Evolutionary conservation across 176 grass and related monocot species (phyloP).

Genomic region (Bromus sterilis): DNA sequence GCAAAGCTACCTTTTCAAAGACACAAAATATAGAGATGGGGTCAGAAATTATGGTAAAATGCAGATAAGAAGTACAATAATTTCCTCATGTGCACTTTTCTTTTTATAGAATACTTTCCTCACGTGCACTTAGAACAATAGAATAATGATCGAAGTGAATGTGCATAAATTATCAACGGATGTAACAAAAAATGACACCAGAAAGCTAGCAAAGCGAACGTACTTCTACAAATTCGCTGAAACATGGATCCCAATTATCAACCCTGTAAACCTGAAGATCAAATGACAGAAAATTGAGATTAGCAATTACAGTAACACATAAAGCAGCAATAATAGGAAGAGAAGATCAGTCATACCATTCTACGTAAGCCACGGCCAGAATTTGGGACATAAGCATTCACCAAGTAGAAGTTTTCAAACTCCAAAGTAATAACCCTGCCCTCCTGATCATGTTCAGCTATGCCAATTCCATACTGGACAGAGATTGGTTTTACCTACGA

Average conservation of each 20-base stretch:
- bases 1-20: background rate
- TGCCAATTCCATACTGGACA: conserved; percentile 63
- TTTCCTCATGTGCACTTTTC: no score
- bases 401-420: conserved; percentile 83
- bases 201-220: background rate
- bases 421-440: conserved; percentile 77
- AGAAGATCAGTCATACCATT: conserved; percentile 28
- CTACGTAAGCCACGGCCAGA: conserved; percentile 62
- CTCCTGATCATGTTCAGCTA: conserved; percentile 69
- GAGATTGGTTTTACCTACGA: conserved; percentile 78
- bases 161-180: background rate
- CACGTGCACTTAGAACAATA: background rate
- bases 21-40: background rate
- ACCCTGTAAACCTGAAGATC: conserved; percentile 62
- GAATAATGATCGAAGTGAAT: background rate
- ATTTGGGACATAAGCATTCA: conserved; percentile 88
- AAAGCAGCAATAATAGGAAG: background rate
- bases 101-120: no score
- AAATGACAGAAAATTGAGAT: conserved; percentile 10
- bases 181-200: background rate
- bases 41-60: background rate
- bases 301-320: conserved; percentile 8
- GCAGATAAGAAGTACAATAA: background rate
- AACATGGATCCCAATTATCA: conserved; percentile 59
- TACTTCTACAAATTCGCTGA: conserved; percentile 72